Evolutionary conservation across 306 rosid species (phyloP).

Genomic region (Spatholobus suberectus): DNA sequence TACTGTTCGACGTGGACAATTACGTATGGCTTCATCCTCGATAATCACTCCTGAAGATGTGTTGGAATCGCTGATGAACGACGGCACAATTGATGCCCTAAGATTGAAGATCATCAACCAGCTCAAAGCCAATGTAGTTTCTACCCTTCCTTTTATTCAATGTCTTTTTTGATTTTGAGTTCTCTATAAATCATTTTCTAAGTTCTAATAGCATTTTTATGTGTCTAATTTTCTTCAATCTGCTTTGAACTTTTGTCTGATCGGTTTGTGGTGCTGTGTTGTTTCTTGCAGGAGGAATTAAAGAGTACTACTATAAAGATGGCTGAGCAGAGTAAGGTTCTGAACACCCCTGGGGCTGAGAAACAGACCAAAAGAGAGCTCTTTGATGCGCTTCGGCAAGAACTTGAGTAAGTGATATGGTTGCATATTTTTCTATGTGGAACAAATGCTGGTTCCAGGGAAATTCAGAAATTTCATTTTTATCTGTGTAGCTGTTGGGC

Average conservation of each 20-base stretch:
- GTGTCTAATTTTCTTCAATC: neutral
- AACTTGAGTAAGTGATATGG: conserved; percentile 72
- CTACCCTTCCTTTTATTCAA: neutral
- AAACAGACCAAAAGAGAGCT: conserved; percentile 96
- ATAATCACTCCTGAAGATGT: conserved; percentile 86
- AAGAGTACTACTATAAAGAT: conserved; percentile 84
- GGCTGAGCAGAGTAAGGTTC: conserved; percentile 96
- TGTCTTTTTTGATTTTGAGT: neutral
- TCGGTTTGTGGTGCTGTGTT: neutral
- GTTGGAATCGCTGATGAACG: conserved; percentile 88
- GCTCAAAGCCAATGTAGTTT: conserved; percentile 90
- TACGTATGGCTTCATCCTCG: conserved; percentile 67
- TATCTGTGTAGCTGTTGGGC: neutral
- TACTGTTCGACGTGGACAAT: neutral
- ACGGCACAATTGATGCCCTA: conserved; percentile 91
- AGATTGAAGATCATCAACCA: conserved; percentile 95
- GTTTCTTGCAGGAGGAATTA: conserved; percentile 75
- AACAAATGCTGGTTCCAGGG: neutral
- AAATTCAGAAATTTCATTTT: neutral
- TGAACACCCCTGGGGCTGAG: conserved; percentile 93
- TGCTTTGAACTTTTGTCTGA: neutral
- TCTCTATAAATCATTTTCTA: neutral
- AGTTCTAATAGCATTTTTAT: neutral
- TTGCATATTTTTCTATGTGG: neutral
- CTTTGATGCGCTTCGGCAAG: conserved; percentile 85